Conservation (phyloP, 805 yeast genomes). For the Zygosaccharomyces bisporus region DNA sequence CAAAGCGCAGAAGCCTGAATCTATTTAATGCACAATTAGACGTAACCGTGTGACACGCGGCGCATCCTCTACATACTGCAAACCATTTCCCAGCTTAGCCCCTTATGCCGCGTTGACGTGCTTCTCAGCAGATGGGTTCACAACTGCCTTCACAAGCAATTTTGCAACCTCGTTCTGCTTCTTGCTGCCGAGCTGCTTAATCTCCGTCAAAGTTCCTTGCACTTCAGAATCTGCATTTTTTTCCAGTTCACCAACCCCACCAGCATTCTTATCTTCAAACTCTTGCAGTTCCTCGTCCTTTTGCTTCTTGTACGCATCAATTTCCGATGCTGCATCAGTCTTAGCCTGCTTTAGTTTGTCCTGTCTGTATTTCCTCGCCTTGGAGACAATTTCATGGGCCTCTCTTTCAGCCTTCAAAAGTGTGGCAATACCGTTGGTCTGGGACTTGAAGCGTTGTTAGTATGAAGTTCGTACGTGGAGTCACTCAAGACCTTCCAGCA, state of each 20-base stretch:
- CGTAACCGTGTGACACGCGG: conserved; percentile 1
- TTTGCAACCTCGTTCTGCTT: conserved; percentile 68
- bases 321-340: conserved; percentile 86
- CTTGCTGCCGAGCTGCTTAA: conserved; percentile 57
- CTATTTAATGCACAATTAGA: conserved; percentile 4
- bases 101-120: conserved; percentile 62
- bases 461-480: background rate
- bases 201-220: conserved; percentile 62
- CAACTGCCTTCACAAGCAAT: conserved; percentile 74
- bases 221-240: conserved; percentile 74
- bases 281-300: conserved; percentile 79
- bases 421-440: conserved; percentile 38
- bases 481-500: background rate
- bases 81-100: background rate
- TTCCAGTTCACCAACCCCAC: conserved; percentile 50
- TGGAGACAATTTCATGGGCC: conserved; percentile 93
- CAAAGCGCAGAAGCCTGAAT: background rate
- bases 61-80: conserved; percentile 3
- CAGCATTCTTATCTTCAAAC: conserved; percentile 66
- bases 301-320: conserved; percentile 75
- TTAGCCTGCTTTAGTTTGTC: conserved; percentile 90
- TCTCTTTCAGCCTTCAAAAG: conserved; percentile 78
- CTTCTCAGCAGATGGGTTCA: conserved; percentile 73
- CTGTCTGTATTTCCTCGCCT: conserved; percentile 78
- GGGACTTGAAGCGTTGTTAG: conserved; percentile 21